Conservation (phyloP, 768 basidiomycete species). For the Clitopilus hobsonii region DNA sequence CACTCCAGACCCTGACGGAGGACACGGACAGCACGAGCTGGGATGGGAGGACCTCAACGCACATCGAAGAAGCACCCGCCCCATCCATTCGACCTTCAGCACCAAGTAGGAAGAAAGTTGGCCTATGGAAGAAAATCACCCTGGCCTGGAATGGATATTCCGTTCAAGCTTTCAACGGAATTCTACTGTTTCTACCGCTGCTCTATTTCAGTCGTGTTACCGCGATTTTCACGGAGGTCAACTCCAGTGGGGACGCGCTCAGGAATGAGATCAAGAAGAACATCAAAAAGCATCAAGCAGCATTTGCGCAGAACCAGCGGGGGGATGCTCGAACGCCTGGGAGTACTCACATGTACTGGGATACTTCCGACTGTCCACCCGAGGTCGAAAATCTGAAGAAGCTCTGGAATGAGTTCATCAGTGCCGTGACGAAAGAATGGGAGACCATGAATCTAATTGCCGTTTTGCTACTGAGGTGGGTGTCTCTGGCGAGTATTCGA, state of each 20-base stretch:
- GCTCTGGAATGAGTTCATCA: conserved; percentile 25
- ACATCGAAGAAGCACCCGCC: too few species aligned
- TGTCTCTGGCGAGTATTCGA: neutral
- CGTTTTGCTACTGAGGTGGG: conserved; percentile 26
- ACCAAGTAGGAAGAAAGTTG: neutral
- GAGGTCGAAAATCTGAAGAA: conserved; percentile 9
- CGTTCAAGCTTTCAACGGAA: neutral
- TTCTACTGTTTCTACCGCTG: neutral
- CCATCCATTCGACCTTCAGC: too few species aligned
- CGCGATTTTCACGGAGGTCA: neutral
- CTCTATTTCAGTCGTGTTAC: neutral
- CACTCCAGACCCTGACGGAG: too few species aligned
- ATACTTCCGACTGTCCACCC: neutral
- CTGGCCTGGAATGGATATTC: neutral
- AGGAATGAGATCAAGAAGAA: neutral
- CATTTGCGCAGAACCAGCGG: neutral
- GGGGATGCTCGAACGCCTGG: neutral
- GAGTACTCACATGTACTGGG: neutral
- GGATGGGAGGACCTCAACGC: too few species aligned
- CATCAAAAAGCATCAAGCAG: neutral
- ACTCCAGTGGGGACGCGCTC: neutral
- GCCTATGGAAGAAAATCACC: neutral
- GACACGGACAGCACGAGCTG: neutral
- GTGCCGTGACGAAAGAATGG: conserved; percentile 27
- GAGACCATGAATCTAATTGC: conserved; percentile 31